A percentile compares a stretch with the other conserved stretches of the same genome.
Conservation (phyloP, 2,329 filamentous ascomycete species). For the Cadophora sp. region DNA sequence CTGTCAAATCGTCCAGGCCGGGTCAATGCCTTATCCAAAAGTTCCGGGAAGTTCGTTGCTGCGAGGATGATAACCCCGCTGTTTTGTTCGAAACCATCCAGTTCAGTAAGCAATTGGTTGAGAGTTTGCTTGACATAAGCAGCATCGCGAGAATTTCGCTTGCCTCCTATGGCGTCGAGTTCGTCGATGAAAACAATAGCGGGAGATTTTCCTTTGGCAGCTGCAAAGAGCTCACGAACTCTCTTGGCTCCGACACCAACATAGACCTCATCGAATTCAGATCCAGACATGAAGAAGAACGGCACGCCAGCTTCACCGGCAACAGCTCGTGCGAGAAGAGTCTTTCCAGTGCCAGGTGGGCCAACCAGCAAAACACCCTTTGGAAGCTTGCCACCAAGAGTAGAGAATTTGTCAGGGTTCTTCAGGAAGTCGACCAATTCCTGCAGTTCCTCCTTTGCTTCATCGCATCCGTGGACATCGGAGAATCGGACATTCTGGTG, state of each 20-base stretch:
- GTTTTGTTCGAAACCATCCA: conserved; percentile 95
- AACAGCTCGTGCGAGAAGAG: conserved; percentile 90
- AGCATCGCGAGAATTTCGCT: conserved; percentile 89
- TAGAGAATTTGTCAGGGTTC: conserved; percentile 91
- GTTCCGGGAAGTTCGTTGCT: conserved; percentile 94
- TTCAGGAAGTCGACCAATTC: conserved; percentile 96
- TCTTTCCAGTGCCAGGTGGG: conserved; percentile 97
- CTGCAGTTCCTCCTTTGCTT: conserved; percentile 97
- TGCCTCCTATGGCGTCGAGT: conserved; percentile 91
- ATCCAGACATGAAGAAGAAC: conserved; percentile 99
- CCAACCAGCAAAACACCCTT: conserved; percentile 96
- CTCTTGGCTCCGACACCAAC: conserved; percentile 97
- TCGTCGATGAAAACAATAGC: conserved; percentile 97
- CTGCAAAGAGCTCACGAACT: conserved; percentile 88
- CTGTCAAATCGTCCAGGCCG: conserved; percentile 95
- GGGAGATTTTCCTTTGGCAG: conserved; percentile 84
- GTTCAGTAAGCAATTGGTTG: conserved; percentile 94
- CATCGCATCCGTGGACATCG: conserved; percentile 96
- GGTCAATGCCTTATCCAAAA: conserved; percentile 92
- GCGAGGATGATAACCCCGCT: conserved; percentile 95
- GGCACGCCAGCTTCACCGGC: conserved; percentile 96
- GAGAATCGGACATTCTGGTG: conserved; percentile 89
- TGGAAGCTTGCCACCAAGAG: conserved; percentile 92
- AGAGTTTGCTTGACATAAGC: conserved; percentile 97
- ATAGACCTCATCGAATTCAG: conserved; percentile 98